A percentile compares a stretch with the other conserved stretches of the same genome.
These are phyloP conservation scores for Suhomyces atakaporum DNA, from an alignment of 1,139 yeast genomes.

Conservation along the genomic window DNA sequence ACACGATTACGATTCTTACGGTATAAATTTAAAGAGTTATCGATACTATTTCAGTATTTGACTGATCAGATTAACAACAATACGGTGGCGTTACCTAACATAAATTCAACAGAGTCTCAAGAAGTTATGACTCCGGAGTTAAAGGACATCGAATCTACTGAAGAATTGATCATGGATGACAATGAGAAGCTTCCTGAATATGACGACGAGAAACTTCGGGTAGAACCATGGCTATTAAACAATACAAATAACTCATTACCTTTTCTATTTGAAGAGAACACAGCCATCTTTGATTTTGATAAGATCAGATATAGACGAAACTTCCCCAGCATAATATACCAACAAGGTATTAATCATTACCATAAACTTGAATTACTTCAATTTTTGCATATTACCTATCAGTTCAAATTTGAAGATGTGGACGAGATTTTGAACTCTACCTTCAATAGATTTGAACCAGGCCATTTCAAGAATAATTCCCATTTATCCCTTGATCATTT, in stretches of 20 bases:
- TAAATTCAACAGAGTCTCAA: not conserved
- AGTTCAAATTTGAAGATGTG: conserved; percentile 18
- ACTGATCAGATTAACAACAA: conserved; percentile 1
- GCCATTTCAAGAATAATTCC: no score
- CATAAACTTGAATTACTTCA: conserved; percentile 17
- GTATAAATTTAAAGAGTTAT: conserved; percentile 18
- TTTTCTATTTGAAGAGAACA: conserved; percentile 2
- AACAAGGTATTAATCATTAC: conserved; percentile 18
- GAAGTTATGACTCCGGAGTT: conserved; percentile 3
- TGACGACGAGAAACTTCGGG: conserved; percentile 13
- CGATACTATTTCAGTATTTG: conserved; percentile 10
- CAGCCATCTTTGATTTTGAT: conserved; percentile 4
- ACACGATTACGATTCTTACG: conserved; percentile 15
- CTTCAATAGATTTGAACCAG: conserved; percentile 12
- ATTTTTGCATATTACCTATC: conserved; percentile 14
- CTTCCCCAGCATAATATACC: conserved; percentile 13
- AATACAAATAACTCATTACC: conserved; percentile 1
- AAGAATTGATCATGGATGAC: conserved; percentile 9
- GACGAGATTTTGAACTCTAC: conserved; percentile 16
- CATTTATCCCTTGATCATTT: conserved; percentile 9
- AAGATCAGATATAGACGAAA: conserved; percentile 6
- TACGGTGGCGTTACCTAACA: not conserved
- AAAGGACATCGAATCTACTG: conserved; percentile 2
- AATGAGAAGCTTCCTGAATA: conserved; percentile 11
- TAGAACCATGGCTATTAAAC: conserved; percentile 8